Base-by-base conservation (phyloP, 2,329 filamentous ascomycete genomes). In the Fusarium heterosporum region DNA sequence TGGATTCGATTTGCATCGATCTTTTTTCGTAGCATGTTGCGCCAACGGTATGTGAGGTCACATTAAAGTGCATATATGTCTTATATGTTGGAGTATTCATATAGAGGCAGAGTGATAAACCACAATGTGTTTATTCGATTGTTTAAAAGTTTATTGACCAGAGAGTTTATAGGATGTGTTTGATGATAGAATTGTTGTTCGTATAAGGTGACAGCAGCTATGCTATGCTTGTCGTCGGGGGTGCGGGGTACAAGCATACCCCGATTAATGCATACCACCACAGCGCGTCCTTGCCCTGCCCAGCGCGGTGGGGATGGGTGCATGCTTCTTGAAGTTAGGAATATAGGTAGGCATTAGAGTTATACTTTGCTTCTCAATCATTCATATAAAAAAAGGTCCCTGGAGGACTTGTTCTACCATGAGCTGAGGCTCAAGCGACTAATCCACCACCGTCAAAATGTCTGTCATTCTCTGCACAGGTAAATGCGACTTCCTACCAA, bases 391-490 rank as follows among this genome's bases (percentile, higher is more conserved):
- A 50, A 40, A 67, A 71, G 58, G 68, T 67, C 61, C 68, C 48
- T 51, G 34, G 50, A 55, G 51, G 57, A 63, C 65, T 45, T 64
- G 42, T 49, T 55, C 43, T 73, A 65, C 59, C 69, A 74, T 72
- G 71, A 68, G 62, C 71, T 71, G 64, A 68, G 55, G 16, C 56
- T 43, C 47, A 59, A 54, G 66, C 55, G 55, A 62, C 43, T 61
- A 22, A 64, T 61, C 58, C 39, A 16, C 43, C 45, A 28, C 32
- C 56, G 57, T 68, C 71, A 68, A 66, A 67, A 88, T 88, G 85
- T 88, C 86, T 73, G 86, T 88, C 71, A 88, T 88, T 79, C 83
- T 88, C 64, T 88, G 86, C 74, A 88, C 86, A 75, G 85, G 85
- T 87, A 80, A 70, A 71, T n/a, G 39, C 52, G 52, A 48, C 29